These are phyloP conservation scores for Leptographium flavum DNA, from an alignment of 2,329 filamentous ascomycete genomes.

Conservation along the genomic window DNA sequence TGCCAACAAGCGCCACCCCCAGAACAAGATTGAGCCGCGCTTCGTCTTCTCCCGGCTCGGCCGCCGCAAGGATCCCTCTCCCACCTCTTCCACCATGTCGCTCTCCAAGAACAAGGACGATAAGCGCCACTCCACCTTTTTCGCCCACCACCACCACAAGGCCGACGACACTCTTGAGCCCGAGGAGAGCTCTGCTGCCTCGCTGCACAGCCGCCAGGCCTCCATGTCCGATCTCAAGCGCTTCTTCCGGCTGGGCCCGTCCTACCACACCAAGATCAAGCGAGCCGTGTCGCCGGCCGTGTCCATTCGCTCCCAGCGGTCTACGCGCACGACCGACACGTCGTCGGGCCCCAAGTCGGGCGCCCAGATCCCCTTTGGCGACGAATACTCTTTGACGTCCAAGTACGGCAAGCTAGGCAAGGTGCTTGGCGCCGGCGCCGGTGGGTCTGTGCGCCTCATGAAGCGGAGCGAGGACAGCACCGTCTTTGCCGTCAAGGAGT, in stretches of 20 bases:
- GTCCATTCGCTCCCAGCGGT: slow-evolving; percentile 33
- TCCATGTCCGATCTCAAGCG: slow-evolving; percentile 93
- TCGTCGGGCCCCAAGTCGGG: slow-evolving; percentile 33
- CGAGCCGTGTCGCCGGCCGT: slow-evolving; percentile 50
- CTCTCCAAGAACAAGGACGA: slow-evolving; percentile 32
- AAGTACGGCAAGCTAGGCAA: slow-evolving; percentile 95
- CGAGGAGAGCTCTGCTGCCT: slow-evolving; percentile 27
- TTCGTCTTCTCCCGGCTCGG: slow-evolving; percentile 76
- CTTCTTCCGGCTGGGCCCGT: slow-evolving; percentile 76
- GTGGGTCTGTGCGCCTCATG: slow-evolving; percentile 87
- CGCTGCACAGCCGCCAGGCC: slow-evolving; percentile 43
- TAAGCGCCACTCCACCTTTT: slow-evolving; percentile 35
- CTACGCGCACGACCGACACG: slow-evolving; percentile 24
- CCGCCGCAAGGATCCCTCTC: slow-evolving; percentile 51
- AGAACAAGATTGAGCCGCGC: slow-evolving; percentile 55
- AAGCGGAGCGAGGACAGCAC: slow-evolving; percentile 84
- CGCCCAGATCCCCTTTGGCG: slow-evolving; percentile 72
- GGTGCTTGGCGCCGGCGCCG: slow-evolving; percentile 84
- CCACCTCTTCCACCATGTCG: slow-evolving; percentile 35
- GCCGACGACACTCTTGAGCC: slow-evolving; percentile 26
- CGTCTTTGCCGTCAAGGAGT: slow-evolving; percentile 96
- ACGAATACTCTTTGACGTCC: slow-evolving; percentile 75
- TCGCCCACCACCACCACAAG: slow-evolving; percentile 22
- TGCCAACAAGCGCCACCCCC: slow-evolving; percentile 63
- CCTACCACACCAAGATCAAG: slow-evolving; percentile 53